Percentiles rank a stretch among this genome's conserved stretches.
These are phyloP conservation scores for Tolypocladium paradoxum DNA, from an alignment of 2,329 filamentous ascomycete species.

Conservation along the genomic window DNA sequence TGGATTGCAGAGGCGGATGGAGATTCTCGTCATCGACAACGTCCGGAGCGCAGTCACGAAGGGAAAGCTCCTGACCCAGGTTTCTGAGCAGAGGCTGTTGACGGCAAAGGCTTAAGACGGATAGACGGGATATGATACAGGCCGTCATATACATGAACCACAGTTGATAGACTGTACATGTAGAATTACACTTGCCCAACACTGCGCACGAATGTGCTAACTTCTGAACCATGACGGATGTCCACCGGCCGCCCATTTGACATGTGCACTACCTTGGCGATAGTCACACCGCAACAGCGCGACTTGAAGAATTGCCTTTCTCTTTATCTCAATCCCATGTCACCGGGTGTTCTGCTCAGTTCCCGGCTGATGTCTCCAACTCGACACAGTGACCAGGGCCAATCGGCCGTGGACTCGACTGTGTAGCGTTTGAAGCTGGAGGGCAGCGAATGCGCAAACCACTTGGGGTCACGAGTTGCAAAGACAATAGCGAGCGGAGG, in stretches of 20 bases:
- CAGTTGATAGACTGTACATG: not conserved
- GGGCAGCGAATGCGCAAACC: not conserved
- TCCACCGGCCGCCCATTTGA: too few species aligned
- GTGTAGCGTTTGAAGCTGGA: not conserved
- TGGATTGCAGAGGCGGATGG: constrained; percentile 12
- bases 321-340: too few species aligned
- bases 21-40: constrained; percentile 17
- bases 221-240: too few species aligned
- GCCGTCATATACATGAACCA: not conserved
- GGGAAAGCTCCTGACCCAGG: constrained; percentile 7
- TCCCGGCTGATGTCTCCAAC: not conserved
- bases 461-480: not conserved
- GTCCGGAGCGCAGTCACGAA: constrained; percentile 18
- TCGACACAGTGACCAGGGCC: not conserved
- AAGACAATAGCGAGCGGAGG: not conserved
- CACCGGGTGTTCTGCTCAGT: too few species aligned
- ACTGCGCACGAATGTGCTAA: not conserved
- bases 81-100: constrained; percentile 5
- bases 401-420: not conserved
- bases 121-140: not conserved
- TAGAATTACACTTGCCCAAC: not conserved
- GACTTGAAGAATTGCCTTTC: too few species aligned
- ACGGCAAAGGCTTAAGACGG: not conserved
- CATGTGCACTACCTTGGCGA: too few species aligned
- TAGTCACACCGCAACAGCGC: too few species aligned